Evolutionary conservation across 2,329 filamentous ascomycete genomes (phyloP).

Genomic region (Exophiala viscosa): DNA sequence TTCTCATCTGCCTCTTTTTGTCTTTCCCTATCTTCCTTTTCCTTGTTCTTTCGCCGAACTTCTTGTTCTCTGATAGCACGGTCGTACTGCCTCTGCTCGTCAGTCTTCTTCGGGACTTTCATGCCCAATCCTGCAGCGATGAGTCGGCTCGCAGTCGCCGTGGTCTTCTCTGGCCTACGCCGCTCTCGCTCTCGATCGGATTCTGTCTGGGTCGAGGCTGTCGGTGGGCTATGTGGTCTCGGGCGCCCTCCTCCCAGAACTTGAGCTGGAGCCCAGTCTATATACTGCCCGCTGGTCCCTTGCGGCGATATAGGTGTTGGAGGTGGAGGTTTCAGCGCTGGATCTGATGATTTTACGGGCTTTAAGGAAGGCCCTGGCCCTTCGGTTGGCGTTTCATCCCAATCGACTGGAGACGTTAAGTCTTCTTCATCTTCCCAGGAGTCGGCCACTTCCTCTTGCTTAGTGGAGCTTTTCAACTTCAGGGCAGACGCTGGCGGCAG

Average conservation of each 20-base stretch:
- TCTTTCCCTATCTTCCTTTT: conserved; percentile 62
- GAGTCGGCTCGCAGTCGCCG: conserved; percentile 81
- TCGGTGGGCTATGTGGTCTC: conserved; percentile 15
- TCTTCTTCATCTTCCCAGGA: conserved; percentile 61
- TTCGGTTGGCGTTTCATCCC: conserved; percentile 27
- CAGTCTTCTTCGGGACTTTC: conserved; percentile 67
- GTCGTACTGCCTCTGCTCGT: conserved; percentile 57
- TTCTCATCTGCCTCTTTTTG: conserved; percentile 64
- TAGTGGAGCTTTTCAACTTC: conserved; percentile 28
- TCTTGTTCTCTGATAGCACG: conserved; percentile 78
- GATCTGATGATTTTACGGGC: conserved; percentile 25
- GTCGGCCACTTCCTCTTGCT: conserved; percentile 52
- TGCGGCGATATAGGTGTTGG: conserved; percentile 62
- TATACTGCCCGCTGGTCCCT: conserved; percentile 9
- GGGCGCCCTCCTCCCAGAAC: conserved; percentile 23
- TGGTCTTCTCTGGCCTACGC: conserved; percentile 79
- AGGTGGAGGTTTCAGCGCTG: conserved; percentile 51
- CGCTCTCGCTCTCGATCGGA: conserved; percentile 18
- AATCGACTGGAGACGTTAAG: conserved; percentile 14
- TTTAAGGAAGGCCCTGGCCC: conserved; percentile 15
- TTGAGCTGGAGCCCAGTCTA: conserved; percentile 24
- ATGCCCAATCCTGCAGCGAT: conserved; percentile 87
- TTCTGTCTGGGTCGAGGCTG: conserved; percentile 14
- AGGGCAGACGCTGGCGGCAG: conserved; percentile 26
- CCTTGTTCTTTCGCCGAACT: conserved; percentile 68